phyloP scores from a whole-genome alignment of 306 rosid species.

The Cicer bijugum region DNA sequence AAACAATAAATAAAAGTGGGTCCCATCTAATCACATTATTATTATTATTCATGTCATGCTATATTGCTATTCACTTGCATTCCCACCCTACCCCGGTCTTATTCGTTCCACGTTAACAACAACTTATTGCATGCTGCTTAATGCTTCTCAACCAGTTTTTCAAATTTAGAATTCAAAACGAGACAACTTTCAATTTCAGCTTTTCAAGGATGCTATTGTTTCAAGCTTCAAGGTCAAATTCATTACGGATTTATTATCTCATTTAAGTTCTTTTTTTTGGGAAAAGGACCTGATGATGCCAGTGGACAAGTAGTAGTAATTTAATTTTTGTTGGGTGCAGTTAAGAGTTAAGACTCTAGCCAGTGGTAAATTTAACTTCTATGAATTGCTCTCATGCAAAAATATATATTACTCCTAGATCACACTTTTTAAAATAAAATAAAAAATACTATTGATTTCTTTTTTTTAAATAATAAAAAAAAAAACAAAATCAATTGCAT shows the following conservation, averaged over 20 bases:
- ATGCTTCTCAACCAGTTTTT: background rate
- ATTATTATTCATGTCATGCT: background rate
- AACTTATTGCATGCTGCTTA: background rate
- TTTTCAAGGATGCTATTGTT: background rate
- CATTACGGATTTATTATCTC: slow-evolving; percentile 1
- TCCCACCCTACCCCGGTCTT: background rate
- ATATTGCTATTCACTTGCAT: slow-evolving; percentile 1
- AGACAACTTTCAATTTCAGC: slow-evolving; percentile 20
- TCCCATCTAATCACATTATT: background rate
- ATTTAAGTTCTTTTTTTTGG: slow-evolving; percentile 20
- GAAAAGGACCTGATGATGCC: background rate
- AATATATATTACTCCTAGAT: background rate
- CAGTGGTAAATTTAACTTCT: background rate
- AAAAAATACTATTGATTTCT: no score
- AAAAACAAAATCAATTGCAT: no score
- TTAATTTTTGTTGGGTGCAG: slow-evolving; percentile 2
- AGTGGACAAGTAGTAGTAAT: background rate
- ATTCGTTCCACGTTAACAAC: slow-evolving; percentile 14
- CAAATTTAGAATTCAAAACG: background rate
- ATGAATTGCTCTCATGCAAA: background rate
- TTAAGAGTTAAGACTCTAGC: background rate
- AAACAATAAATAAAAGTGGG: slow-evolving; percentile 3
- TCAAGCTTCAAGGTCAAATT: slow-evolving; percentile 29
- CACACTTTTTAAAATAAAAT: no score
- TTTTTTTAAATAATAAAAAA: no score